Percentiles rank a stretch among this genome's conserved stretches.
These are phyloP conservation scores for Magnolia changhungtana DNA, from an alignment of 164 flowering plant genomes.

Conservation along the genomic window DNA sequence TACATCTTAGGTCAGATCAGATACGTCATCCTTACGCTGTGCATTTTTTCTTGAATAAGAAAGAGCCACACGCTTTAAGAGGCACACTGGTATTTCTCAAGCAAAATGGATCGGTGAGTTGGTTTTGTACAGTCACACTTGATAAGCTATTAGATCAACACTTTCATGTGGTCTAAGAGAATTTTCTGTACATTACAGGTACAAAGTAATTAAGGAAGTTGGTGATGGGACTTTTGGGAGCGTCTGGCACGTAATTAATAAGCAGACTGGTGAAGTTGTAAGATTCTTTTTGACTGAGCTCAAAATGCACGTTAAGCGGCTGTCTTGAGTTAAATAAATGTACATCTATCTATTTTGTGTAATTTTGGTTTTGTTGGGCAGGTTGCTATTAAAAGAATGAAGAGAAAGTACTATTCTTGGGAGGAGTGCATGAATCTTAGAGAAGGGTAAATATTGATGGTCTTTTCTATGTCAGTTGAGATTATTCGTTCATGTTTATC, in stretches of 20 bases:
- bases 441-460: too few relatives aligned
- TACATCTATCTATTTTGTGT: background rate
- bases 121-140: background rate
- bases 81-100: slow-evolving; percentile 13
- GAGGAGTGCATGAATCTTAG: too few relatives aligned
- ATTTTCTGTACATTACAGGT: slow-evolving; percentile 37
- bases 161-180: too few relatives aligned
- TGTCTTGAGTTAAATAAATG: background rate
- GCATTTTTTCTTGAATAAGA: slow-evolving; percentile 32
- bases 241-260: slow-evolving; percentile 92
- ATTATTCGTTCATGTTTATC: too few relatives aligned
- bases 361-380: slow-evolving; percentile 17
- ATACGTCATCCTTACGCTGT: slow-evolving; percentile 3
- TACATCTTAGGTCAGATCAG: slow-evolving; percentile 14
- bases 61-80: slow-evolving; percentile 23
- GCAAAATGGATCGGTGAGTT: slow-evolving; percentile 79
- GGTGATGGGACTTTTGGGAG: slow-evolving; percentile 98
- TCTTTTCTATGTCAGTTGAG: too few relatives aligned
- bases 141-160: too few relatives aligned
- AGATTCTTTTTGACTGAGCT: slow-evolving; percentile 15
- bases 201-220: slow-evolving; percentile 90
- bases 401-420: too few relatives aligned
- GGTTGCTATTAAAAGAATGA: slow-evolving; percentile 98
- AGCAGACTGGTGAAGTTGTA: slow-evolving; percentile 93
- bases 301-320: background rate